A percentile compares a stretch with the other conserved stretches of the same genome.
phyloP scores from a whole-genome alignment of 192 early-diverging fungal species.

The Phycomyces blakesleeanus region DNA sequence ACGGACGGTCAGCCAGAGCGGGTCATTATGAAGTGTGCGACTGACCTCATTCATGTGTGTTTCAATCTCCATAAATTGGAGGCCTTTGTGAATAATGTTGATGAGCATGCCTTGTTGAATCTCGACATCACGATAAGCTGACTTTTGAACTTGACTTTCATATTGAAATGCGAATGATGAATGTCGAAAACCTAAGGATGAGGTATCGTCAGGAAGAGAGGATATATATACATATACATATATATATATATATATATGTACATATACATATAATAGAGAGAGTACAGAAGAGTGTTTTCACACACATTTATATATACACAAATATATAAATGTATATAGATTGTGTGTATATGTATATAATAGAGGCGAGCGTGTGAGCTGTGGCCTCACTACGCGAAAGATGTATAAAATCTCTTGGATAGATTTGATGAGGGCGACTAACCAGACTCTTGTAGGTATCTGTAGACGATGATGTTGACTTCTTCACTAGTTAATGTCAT shows the following conservation, averaged over 20 bases:
- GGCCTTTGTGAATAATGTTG: constrained; percentile 83
- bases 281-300: no score
- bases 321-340: no score
- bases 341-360: no score
- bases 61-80: constrained; percentile 90
- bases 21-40: neutral
- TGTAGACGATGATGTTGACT: constrained; percentile 83
- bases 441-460: constrained; percentile 87
- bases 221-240: neutral
- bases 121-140: constrained; percentile 52
- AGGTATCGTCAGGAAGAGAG: neutral
- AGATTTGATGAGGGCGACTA: constrained; percentile 10
- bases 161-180: constrained; percentile 80
- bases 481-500: constrained; percentile 82
- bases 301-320: no score
- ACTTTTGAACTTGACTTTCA: constrained; percentile 75
- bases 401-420: neutral
- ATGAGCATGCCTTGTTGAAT: constrained; percentile 83
- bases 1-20: constrained; percentile 6
- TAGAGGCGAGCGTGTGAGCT: no score
- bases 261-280: no score
- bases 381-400: neutral
- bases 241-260: neutral
- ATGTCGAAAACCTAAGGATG: constrained; percentile 73
- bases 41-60: constrained; percentile 74